Base-by-base conservation (phyloP, 257 asterid genomes). In the Lantana camara region DNA sequence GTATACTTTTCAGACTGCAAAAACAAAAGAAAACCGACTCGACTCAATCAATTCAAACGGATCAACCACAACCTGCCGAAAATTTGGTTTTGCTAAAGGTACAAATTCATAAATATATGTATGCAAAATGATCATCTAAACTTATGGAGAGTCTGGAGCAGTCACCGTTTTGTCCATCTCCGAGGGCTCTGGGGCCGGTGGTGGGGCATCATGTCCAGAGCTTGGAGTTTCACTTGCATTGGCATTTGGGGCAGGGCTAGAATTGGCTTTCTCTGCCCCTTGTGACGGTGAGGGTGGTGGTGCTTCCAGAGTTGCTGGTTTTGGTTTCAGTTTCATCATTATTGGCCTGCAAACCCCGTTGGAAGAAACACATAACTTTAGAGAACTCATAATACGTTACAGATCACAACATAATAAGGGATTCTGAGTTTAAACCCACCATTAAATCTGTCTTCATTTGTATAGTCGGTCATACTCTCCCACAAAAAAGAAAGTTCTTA, bases 321-420 rank as follows among this genome's bases (percentile, higher is more conserved):
- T 90, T 45, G 95, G 88, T 67, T 90, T 90, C 9, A 70, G 88
- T 67, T 90, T 90, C 9, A 69, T 90, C 95, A 87, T 78, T 49
- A 83, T 66, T 0, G 97, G 96, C 83, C 87, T 75, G 78, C 95
- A 85, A 11, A 77, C 54, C 86, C 97, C 87, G 90, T 46, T 27
- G 5, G 5, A 24, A 61, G 13, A 42, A 10, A 10, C 9, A 35
- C 7, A 35, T n/a, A n/a, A n/a, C n/a, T n/a, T n/a, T n/a, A n/a
- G n/a, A n/a, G n/a, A n/a, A n/a, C n/a, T n/a, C n/a, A n/a, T n/a
- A n/a, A n/a, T n/a, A n/a, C n/a, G n/a, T n/a, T n/a, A 3, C 11
- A 9, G 9, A 35, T 9, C 40, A n/a, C n/a, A n/a, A n/a, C n/a
- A n/a, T n/a, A n/a, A n/a, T n/a, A n/a, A n/a, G n/a, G n/a, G n/a